These are phyloP conservation scores for Jaminaea rosea DNA, from an alignment of 1,284 basidiomycete species.

Conservation along the genomic window DNA sequence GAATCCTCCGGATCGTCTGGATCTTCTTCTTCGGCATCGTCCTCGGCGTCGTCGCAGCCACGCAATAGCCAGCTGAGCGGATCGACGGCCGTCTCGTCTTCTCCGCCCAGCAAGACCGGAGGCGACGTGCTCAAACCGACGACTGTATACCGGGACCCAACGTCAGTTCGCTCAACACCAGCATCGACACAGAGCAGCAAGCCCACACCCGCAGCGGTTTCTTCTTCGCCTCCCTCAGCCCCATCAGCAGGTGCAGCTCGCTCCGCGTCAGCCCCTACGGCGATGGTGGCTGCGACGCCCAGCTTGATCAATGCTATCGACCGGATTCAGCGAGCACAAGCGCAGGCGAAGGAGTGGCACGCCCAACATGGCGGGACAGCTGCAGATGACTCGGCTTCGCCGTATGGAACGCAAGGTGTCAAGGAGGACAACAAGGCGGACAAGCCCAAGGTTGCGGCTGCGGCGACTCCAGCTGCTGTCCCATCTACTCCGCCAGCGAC, in stretches of 20 bases:
- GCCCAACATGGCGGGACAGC: background rate
- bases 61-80: slow-evolving; percentile 8
- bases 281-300: slow-evolving; percentile 28
- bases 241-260: slow-evolving; percentile 11
- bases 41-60: background rate
- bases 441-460: background rate
- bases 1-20: background rate
- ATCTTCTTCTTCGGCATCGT: background rate
- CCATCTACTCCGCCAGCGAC: background rate
- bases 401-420: no score
- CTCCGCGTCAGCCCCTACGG: slow-evolving; percentile 2
- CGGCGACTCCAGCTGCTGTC: no score
- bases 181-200: no score
- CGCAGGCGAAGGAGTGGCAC: slow-evolving; percentile 23
- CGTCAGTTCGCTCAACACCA: no score
- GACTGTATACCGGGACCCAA: slow-evolving; percentile 9
- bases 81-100: slow-evolving; percentile 14
- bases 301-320: slow-evolving; percentile 34
- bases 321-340: slow-evolving; percentile 34
- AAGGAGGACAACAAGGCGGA: background rate
- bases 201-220: no score
- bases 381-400: background rate
- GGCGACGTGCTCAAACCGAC: slow-evolving; percentile 13
- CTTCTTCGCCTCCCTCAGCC: background rate
- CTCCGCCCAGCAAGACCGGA: no score